Evolutionary conservation across 2,329 filamentous ascomycete genomes (phyloP).

Genomic region (Pseudopyrenochaeta lycopersici): DNA sequence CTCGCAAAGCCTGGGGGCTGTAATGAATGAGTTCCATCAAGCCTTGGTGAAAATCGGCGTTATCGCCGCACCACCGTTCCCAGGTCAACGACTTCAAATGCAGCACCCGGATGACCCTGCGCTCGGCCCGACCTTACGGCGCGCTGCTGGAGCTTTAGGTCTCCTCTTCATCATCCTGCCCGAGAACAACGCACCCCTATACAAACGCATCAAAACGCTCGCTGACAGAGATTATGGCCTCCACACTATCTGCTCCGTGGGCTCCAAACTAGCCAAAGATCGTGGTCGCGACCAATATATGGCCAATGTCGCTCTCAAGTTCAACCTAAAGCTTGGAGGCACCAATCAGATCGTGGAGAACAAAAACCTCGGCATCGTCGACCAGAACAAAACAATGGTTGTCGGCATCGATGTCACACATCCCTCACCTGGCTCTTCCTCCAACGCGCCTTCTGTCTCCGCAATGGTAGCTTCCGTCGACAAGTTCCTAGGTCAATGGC

Average conservation of each 20-base stretch:
- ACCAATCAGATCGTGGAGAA: conserved; percentile 69
- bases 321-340: conserved; percentile 41
- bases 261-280: conserved; percentile 49
- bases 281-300: conserved; percentile 47
- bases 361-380: conserved; percentile 63
- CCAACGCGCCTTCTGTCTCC: conserved; percentile 74
- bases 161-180: conserved; percentile 29
- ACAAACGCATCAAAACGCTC: conserved; percentile 34
- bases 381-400: conserved; percentile 78
- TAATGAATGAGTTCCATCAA: conserved; percentile 20
- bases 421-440: conserved; percentile 71
- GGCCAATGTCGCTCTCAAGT: conserved; percentile 65
- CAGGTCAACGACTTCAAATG: conserved; percentile 9
- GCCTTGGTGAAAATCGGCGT: conserved; percentile 19
- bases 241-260: conserved; percentile 32
- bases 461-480: conserved; percentile 81
- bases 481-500: conserved; percentile 75
- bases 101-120: conserved; percentile 9
- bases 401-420: conserved; percentile 90
- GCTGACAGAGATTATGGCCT: conserved; percentile 30
- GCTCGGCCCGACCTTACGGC: conserved; percentile 6
- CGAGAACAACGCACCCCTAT: conserved; percentile 22
- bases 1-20: not conserved
- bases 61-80: conserved; percentile 3
- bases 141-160: conserved; percentile 3